Conservation (phyloP, 2,329 filamentous ascomycete genomes). For the Neofusicoccum sp. region DNA sequence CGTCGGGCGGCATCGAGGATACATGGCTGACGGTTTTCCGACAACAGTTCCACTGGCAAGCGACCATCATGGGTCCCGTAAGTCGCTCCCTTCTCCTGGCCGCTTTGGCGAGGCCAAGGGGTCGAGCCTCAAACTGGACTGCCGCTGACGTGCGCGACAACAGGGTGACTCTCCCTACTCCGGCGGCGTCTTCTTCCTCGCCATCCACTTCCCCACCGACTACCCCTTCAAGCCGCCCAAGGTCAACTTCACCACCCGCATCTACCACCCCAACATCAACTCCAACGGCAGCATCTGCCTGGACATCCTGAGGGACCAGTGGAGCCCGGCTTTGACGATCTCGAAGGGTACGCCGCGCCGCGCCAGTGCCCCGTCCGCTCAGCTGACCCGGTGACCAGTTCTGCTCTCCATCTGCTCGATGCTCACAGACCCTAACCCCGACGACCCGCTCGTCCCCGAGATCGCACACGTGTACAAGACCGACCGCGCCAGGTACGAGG, state of each 20-base stretch:
- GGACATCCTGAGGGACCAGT: constrained; percentile 97
- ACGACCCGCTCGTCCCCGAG: constrained; percentile 97
- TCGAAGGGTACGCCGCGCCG: constrained; percentile 75
- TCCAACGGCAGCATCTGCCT: constrained; percentile 98
- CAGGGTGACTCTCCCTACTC: constrained; percentile 96
- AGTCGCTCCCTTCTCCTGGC: constrained; percentile 46
- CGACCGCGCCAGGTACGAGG: constrained; percentile 91
- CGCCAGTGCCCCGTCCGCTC: neutral
- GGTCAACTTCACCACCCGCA: constrained; percentile 99
- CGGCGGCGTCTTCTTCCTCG: constrained; percentile 97
- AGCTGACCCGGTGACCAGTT: constrained; percentile 55
- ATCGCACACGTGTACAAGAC: constrained; percentile 99
- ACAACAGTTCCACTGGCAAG: constrained; percentile 97
- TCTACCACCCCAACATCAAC: constrained; percentile 99
- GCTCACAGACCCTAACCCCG: constrained; percentile 98
- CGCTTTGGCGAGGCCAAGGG: constrained; percentile 17
- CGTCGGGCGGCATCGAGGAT: neutral
- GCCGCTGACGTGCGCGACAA: constrained; percentile 30
- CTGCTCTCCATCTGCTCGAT: constrained; percentile 99
- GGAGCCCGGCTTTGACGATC: constrained; percentile 97
- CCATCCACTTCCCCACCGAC: constrained; percentile 99
- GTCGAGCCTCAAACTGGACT: neutral
- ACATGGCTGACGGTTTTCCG: constrained; percentile 1
- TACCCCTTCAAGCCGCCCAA: constrained; percentile 99
- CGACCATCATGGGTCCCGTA: constrained; percentile 99